phyloP scores from a whole-genome alignment of 768 basidiomycete species.

The Lentinula sp. region DNA sequence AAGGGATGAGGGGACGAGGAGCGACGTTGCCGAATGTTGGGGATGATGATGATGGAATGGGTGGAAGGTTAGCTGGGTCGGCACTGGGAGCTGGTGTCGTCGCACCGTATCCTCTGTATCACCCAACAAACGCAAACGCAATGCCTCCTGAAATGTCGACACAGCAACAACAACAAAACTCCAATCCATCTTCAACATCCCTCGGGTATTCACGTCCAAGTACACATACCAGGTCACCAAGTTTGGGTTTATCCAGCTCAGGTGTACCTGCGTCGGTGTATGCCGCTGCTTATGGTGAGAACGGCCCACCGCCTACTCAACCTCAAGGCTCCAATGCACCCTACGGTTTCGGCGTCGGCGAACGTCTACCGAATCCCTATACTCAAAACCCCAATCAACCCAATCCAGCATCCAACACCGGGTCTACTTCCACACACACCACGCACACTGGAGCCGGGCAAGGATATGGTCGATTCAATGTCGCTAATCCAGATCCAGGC shows the following conservation, averaged over 20 bases:
- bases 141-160: not conserved
- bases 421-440: not conserved
- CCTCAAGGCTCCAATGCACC: not conserved
- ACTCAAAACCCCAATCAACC: not conserved
- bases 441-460: not conserved
- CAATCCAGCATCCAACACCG: not conserved
- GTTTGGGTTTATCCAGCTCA: not conserved
- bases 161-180: not conserved
- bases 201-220: not conserved
- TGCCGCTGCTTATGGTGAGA: not conserved
- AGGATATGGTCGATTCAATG: not conserved
- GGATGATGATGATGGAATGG: not conserved
- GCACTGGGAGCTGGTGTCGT: not conserved
- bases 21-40: not conserved
- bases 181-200: not conserved
- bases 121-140: not conserved
- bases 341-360: not conserved
- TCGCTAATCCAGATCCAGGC: not conserved
- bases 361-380: not conserved
- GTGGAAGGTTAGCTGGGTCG: not conserved
- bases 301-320: not conserved
- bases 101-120: constrained; percentile 2
- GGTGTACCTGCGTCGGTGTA: not conserved
- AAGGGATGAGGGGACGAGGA: not conserved
- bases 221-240: not conserved